A percentile compares a stretch with the other conserved stretches of the same genome.
phyloP scores from a whole-genome alignment of 202 grass and related monocot species.

The Miscanthus sacchariflorus region DNA sequence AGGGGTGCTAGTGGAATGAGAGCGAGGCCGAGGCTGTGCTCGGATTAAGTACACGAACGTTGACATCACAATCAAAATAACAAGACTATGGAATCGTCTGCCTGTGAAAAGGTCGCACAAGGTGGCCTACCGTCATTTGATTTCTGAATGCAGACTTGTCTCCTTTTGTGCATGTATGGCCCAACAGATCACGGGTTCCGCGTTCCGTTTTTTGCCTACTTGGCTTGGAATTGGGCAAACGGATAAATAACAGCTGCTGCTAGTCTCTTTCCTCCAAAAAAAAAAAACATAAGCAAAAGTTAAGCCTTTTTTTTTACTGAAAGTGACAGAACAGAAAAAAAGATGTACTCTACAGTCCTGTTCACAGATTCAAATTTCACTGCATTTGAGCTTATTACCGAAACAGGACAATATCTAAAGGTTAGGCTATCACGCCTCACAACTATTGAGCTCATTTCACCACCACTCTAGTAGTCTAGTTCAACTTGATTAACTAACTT shows the following conservation, averaged over 20 bases:
- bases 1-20: constrained; percentile 36
- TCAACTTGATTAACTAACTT: not conserved
- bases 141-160: constrained; percentile 38
- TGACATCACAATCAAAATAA: constrained; percentile 43
- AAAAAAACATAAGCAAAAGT: not conserved
- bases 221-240: not conserved
- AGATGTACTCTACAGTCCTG: not conserved
- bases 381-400: not conserved
- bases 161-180: constrained; percentile 39
- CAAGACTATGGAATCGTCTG: constrained; percentile 27
- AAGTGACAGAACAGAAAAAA: not conserved
- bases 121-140: constrained; percentile 46
- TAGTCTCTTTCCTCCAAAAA: not conserved
- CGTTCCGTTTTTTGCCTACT: constrained; percentile 4
- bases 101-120: constrained; percentile 35
- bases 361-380: constrained; percentile 17
- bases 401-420: not conserved
- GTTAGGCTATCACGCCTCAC: not conserved
- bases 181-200: constrained; percentile 50
- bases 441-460: not conserved
- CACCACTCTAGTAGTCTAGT: not conserved
- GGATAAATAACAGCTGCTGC: not conserved
- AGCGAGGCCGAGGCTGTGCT: constrained; percentile 15
- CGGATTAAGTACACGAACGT: constrained; percentile 40
- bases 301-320: not conserved